Conservation (phyloP, 1,284 basidiomycete species). For the Apiotrichum sp. region DNA sequence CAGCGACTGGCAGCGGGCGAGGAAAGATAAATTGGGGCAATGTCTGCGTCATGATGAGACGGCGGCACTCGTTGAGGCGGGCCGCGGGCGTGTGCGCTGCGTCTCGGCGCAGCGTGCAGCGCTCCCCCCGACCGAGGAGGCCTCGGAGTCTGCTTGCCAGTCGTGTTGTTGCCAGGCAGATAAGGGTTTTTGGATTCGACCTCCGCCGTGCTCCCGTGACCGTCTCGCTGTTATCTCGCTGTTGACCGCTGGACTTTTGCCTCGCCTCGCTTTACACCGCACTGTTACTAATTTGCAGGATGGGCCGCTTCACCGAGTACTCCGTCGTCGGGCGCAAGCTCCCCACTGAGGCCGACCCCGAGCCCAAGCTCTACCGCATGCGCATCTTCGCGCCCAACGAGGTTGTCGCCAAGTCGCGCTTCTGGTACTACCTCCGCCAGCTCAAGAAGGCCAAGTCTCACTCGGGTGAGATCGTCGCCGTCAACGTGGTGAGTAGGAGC, state of each 20-base stretch:
- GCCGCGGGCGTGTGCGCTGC: constrained; percentile 1
- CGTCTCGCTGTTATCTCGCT: no score
- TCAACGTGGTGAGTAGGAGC: constrained; percentile 77
- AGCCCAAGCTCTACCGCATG: constrained; percentile 86
- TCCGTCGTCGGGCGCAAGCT: constrained; percentile 97
- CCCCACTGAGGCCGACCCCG: constrained; percentile 86
- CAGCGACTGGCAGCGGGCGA: constrained; percentile 16
- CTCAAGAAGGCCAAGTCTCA: constrained; percentile 99
- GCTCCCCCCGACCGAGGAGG: constrained; percentile 19
- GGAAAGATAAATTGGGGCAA: constrained; percentile 44
- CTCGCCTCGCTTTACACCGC: background rate
- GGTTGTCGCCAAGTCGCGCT: constrained; percentile 95
- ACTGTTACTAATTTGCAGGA: constrained; percentile 25
- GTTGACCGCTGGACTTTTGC: no score
- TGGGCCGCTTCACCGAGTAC: constrained; percentile 66
- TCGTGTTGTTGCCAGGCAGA: background rate
- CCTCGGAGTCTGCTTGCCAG: constrained; percentile 25
- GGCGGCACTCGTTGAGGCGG: constrained; percentile 16
- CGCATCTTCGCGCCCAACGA: constrained; percentile 99
- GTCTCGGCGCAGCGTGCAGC: background rate
- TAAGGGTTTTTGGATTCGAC: no score
- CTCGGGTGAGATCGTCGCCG: constrained; percentile 95
- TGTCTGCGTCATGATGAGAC: constrained; percentile 32
- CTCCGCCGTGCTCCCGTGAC: background rate
- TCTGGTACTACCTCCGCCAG: constrained; percentile 99